phyloP scores from a whole-genome alignment of 108 stramenopile genomes.

The Skeletonema menzelii region DNA sequence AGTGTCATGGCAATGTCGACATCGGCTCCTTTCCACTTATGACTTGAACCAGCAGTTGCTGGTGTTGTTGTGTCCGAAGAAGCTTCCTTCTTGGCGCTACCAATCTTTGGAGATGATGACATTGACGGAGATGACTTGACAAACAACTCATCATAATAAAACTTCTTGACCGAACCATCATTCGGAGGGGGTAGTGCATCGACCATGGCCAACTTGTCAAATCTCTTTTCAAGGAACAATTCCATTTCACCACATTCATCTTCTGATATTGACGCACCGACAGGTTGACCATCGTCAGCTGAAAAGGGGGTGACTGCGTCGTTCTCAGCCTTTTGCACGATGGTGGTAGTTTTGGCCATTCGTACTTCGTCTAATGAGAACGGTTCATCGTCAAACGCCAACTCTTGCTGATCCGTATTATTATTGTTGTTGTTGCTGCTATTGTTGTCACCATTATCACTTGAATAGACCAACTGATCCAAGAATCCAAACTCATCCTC shows the following conservation, averaged over 20 bases:
- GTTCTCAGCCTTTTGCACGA: slow-evolving; percentile 16
- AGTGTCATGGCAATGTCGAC: slow-evolving; percentile 78
- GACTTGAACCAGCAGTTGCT: background rate
- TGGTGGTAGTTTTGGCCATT: slow-evolving; percentile 30
- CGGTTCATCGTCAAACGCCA: slow-evolving; percentile 12
- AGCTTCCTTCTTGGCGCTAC: background rate
- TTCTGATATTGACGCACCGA: background rate
- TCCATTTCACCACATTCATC: slow-evolving; percentile 67
- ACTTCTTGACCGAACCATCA: slow-evolving; percentile 12
- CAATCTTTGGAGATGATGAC: slow-evolving; percentile 3
- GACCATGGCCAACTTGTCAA: slow-evolving; percentile 30
- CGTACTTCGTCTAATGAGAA: slow-evolving; percentile 45
- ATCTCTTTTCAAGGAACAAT: slow-evolving; percentile 48
- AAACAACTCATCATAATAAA: slow-evolving; percentile 70
- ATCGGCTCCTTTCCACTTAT: slow-evolving; percentile 45
- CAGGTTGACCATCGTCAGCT: too few species aligned
- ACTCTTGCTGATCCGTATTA: background rate
- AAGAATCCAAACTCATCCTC: slow-evolving; percentile 8
- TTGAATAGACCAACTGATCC: slow-evolving; percentile 11
- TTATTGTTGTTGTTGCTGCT: background rate
- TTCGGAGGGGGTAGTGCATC: slow-evolving; percentile 6
- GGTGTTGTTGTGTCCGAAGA: background rate
- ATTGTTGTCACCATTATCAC: slow-evolving; percentile 11
- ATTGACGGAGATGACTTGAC: background rate
- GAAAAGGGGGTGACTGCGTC: slow-evolving; percentile 5